These are phyloP conservation scores for Colletotrichum simmondsii DNA, from an alignment of 2,329 filamentous ascomycete genomes.

Conservation along the genomic window DNA sequence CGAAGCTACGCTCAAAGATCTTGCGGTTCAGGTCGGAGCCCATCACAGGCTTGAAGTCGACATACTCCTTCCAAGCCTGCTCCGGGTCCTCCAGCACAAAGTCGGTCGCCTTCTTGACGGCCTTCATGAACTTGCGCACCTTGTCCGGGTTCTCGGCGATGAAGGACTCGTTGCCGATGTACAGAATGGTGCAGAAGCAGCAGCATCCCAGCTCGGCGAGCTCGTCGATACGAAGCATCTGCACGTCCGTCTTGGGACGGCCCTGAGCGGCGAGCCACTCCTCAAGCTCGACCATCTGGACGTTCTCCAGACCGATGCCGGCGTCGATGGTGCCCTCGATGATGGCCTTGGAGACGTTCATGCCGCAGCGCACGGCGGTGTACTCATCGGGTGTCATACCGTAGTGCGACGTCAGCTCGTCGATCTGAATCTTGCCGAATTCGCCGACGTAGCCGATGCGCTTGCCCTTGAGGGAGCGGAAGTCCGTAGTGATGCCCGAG, in stretches of 20 bases:
- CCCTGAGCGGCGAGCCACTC: constrained; percentile 76
- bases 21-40: constrained; percentile 75
- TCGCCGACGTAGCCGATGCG: constrained; percentile 84
- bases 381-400: constrained; percentile 80
- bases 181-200: constrained; percentile 86
- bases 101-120: constrained; percentile 80
- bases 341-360: constrained; percentile 84
- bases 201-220: constrained; percentile 83
- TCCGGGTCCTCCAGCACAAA: constrained; percentile 73
- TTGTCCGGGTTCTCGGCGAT: constrained; percentile 73
- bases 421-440: constrained; percentile 86
- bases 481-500: constrained; percentile 80
- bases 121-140: constrained; percentile 74
- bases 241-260: constrained; percentile 73
- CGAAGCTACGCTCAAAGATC: constrained; percentile 83
- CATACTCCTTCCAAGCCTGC: constrained; percentile 74
- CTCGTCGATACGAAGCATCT: constrained; percentile 85
- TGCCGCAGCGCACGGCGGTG: constrained; percentile 81
- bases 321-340: constrained; percentile 79
- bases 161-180: constrained; percentile 82
- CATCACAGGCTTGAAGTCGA: constrained; percentile 79
- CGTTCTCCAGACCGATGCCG: constrained; percentile 81
- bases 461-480: constrained; percentile 79
- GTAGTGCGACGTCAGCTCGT: constrained; percentile 82
- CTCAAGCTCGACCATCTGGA: constrained; percentile 85